Evolutionary conservation across 768 basidiomycete genomes (phyloP).

Genomic region (Psilocybe cyanescens): DNA sequence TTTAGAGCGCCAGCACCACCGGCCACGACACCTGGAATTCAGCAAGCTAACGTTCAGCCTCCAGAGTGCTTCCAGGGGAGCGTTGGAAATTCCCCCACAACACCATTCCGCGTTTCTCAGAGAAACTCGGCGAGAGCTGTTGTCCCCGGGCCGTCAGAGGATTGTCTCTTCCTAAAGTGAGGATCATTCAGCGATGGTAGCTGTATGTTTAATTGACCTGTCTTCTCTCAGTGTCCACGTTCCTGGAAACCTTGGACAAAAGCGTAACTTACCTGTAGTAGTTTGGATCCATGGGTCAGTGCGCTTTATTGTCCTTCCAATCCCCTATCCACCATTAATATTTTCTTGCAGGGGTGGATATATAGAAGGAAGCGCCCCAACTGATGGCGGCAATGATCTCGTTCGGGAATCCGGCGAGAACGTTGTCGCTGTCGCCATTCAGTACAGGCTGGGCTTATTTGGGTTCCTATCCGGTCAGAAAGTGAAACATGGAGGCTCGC

Average conservation of each 20-base stretch:
- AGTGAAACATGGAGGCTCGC: constrained; percentile 42
- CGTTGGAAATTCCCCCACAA: constrained; percentile 31
- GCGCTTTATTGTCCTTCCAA: not conserved
- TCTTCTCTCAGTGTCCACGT: constrained; percentile 33
- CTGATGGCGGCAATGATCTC: constrained; percentile 33
- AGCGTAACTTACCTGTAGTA: constrained; percentile 37
- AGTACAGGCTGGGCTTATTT: constrained; percentile 47
- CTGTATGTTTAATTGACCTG: not conserved
- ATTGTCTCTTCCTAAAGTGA: constrained; percentile 46
- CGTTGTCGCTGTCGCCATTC: constrained; percentile 41
- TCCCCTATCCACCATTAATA: not conserved
- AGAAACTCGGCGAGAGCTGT: not conserved
- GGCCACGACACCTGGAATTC: too few species aligned
- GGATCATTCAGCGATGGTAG: not conserved
- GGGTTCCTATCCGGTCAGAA: constrained; percentile 48
- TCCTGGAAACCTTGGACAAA: constrained; percentile 32
- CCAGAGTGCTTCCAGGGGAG: constrained; percentile 22
- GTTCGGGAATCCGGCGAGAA: constrained; percentile 36
- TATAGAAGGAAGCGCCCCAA: constrained; percentile 28
- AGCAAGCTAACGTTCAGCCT: too few species aligned
- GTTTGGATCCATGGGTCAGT: constrained; percentile 48
- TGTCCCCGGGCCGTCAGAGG: constrained; percentile 30
- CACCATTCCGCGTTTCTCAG: constrained; percentile 27
- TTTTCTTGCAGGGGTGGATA: constrained; percentile 31
- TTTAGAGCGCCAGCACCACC: too few species aligned